phyloP scores from a whole-genome alignment of 257 asterid genomes.

The Verbena officinalis region DNA sequence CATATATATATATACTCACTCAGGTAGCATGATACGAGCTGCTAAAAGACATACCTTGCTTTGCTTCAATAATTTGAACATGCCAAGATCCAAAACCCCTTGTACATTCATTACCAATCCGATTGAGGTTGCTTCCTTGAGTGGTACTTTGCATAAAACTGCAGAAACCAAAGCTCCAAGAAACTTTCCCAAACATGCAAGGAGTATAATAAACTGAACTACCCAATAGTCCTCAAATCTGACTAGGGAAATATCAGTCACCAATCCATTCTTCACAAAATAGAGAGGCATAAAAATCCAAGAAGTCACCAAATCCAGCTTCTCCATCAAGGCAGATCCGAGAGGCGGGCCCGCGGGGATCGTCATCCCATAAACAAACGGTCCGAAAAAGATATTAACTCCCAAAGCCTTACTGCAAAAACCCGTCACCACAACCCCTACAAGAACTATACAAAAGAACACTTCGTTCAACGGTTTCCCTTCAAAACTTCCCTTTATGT shows the following conservation, averaged over 20 bases:
- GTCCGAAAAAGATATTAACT: conserved; percentile 33
- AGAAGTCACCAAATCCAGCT: conserved; percentile 35
- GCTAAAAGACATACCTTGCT: conserved; percentile 22
- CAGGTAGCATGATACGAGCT: too few species aligned
- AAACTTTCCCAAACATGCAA: conserved; percentile 44
- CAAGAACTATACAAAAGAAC: conserved; percentile 32
- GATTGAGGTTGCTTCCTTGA: conserved; percentile 38
- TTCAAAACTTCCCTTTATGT: not conserved
- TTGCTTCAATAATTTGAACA: conserved; percentile 43
- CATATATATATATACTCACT: too few species aligned
- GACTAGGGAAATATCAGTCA: conserved; percentile 35
- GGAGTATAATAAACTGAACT: conserved; percentile 35
- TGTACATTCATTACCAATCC: conserved; percentile 46
- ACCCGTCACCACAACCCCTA: conserved; percentile 34
- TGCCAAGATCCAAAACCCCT: conserved; percentile 44
- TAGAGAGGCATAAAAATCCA: conserved; percentile 51
- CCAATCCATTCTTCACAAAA: conserved; percentile 47
- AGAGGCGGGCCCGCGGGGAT: conserved; percentile 56
- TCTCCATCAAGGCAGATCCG: conserved; percentile 50
- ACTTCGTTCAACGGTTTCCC: conserved; percentile 41
- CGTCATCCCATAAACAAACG: conserved; percentile 39
- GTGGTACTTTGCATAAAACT: conserved; percentile 15
- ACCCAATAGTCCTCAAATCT: conserved; percentile 17
- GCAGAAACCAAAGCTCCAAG: not conserved
- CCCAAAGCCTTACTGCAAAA: conserved; percentile 38